phyloP scores from a whole-genome alignment of 371 early-diverging fungal genomes.

The Polyrhizophydium stewartii region DNA sequence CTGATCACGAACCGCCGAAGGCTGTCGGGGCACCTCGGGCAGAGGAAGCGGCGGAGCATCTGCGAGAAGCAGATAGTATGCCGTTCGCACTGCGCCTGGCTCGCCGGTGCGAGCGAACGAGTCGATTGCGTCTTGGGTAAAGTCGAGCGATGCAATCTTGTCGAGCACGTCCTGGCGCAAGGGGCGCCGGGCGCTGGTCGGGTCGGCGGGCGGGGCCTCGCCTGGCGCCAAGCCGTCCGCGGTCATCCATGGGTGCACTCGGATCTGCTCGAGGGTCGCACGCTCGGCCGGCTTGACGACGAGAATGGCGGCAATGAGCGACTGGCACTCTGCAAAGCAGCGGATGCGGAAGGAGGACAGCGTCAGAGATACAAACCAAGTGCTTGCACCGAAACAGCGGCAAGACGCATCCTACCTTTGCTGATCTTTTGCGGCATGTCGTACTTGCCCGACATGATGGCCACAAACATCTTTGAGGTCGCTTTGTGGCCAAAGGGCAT shows the following conservation, averaged over 20 bases:
- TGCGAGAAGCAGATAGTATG: no score
- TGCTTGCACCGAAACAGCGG: background rate
- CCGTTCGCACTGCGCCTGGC: no score
- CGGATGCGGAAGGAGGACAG: background rate
- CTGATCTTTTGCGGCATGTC: conserved; percentile 21
- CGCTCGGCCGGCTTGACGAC: background rate
- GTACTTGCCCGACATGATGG: conserved; percentile 41
- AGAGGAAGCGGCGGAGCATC: no score
- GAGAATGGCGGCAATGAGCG: background rate
- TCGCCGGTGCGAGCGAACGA: no score
- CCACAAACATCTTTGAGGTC: conserved; percentile 39
- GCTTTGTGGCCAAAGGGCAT: conserved; percentile 81
- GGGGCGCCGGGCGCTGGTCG: no score
- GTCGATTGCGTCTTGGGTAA: no score
- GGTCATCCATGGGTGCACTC: background rate
- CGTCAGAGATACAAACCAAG: background rate
- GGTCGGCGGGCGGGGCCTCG: no score
- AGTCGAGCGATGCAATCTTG: no score
- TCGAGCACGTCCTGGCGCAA: no score
- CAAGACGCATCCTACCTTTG: conserved; percentile 10
- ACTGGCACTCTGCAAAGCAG: background rate
- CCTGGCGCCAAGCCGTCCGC: background rate
- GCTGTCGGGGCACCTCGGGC: no score
- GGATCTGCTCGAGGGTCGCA: background rate
- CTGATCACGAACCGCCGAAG: no score